These are phyloP conservation scores for Alternaria gansuensis DNA, from an alignment of 2,329 filamentous ascomycete genomes.

Conservation along the genomic window DNA sequence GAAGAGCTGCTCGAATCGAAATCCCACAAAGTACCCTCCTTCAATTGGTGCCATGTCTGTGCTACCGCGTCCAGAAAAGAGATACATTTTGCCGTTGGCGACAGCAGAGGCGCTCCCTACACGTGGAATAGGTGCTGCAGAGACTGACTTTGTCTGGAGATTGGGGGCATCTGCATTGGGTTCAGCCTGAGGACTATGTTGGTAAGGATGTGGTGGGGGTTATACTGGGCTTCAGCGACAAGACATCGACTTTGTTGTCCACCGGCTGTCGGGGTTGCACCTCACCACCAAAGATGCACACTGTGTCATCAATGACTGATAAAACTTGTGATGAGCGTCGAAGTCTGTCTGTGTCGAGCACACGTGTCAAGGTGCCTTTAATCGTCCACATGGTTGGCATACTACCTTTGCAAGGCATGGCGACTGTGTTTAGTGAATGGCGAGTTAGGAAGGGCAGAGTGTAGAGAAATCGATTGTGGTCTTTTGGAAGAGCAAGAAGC, in stretches of 20 bases:
- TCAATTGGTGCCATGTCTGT: constrained; percentile 74
- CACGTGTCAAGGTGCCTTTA: constrained; percentile 51
- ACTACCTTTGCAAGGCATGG: no score
- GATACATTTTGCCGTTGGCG: constrained; percentile 74
- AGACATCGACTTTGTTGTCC: constrained; percentile 75
- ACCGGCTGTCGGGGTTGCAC: constrained; percentile 70
- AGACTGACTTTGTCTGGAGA: constrained; percentile 37
- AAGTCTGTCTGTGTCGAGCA: constrained; percentile 55
- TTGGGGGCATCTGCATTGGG: constrained; percentile 59
- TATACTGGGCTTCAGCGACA: constrained; percentile 59
- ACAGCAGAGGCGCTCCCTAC: constrained; percentile 77
- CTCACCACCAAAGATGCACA: constrained; percentile 82
- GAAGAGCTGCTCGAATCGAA: constrained; percentile 71
- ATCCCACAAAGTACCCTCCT: constrained; percentile 79
- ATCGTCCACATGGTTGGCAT: constrained; percentile 39
- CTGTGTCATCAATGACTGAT: constrained; percentile 66
- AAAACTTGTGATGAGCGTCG: constrained; percentile 79
- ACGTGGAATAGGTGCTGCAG: constrained; percentile 68
- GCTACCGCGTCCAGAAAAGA: constrained; percentile 82
- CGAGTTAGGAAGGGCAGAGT: no score
- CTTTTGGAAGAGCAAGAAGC: no score
- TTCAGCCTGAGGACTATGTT: no score
- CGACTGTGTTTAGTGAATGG: no score
- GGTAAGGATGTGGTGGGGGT: constrained; percentile 25
- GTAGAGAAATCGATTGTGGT: no score